Evolutionary conservation across 352 stramenopile genomes (phyloP).

Genomic region (Phytophthora brassicae): DNA sequence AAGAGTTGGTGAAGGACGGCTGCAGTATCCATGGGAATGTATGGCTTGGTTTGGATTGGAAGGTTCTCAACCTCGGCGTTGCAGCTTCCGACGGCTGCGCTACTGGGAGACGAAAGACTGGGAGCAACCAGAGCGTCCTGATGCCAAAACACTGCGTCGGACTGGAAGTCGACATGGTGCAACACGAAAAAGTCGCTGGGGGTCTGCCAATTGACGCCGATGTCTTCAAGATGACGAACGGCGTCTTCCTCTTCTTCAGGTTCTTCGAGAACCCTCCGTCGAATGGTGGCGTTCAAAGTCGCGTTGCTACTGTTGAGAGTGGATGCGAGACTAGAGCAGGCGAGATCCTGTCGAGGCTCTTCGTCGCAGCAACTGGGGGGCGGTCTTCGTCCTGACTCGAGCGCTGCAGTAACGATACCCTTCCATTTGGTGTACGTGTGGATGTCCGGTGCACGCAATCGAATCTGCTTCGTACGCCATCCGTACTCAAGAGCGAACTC

Average conservation of each 20-base stretch:
- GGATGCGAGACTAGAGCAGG: slow-evolving; percentile 29
- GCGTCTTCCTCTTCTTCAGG: slow-evolving; percentile 10
- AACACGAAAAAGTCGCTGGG: slow-evolving; percentile 23
- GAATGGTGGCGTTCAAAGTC: slow-evolving; percentile 12
- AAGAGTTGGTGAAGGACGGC: slow-evolving; percentile 17
- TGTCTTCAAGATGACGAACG: neutral
- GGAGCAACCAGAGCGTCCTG: neutral
- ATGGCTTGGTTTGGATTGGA: neutral
- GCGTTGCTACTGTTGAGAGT: slow-evolving; percentile 31
- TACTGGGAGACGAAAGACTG: slow-evolving; percentile 11
- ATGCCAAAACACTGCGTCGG: neutral
- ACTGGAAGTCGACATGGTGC: slow-evolving; percentile 10
- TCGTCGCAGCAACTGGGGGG: slow-evolving; percentile 16
- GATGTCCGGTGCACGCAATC: slow-evolving; percentile 28
- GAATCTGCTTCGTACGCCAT: slow-evolving; percentile 30
- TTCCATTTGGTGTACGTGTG: slow-evolving; percentile 29
- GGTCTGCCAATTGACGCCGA: neutral
- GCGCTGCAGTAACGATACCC: slow-evolving; percentile 20
- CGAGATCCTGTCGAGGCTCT: slow-evolving; percentile 11
- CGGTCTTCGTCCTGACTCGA: slow-evolving; percentile 32
- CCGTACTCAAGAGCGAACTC: slow-evolving; percentile 36
- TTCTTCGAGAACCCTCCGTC: slow-evolving; percentile 5
- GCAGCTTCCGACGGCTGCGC: slow-evolving; percentile 29
- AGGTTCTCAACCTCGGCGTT: slow-evolving; percentile 2
- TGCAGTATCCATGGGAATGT: slow-evolving; percentile 8